Percentiles rank a stretch among this genome's conserved stretches.
phyloP scores from a whole-genome alignment of 768 basidiomycete genomes.

The Mycena leptocephala region DNA sequence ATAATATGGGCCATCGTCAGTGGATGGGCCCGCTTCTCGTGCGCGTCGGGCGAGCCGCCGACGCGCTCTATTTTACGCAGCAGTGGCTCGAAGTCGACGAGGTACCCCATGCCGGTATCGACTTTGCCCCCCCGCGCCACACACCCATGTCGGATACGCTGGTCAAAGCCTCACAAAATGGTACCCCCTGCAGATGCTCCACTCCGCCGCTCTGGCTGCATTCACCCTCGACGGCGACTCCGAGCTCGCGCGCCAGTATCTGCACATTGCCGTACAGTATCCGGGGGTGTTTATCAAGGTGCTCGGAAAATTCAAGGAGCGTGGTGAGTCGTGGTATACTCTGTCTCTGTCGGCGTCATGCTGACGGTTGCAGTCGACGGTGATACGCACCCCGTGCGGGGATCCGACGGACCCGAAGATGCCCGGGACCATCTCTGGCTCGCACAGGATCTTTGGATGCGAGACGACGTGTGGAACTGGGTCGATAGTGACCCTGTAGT shows the following conservation, averaged over 20 bases:
- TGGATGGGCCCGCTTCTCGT: constrained; percentile 58
- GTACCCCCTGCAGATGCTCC: constrained; percentile 40
- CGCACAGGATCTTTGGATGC: constrained; percentile 62
- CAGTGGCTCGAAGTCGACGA: constrained; percentile 40
- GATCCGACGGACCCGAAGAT: constrained; percentile 56
- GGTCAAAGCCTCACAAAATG: constrained; percentile 23
- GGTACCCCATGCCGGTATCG: constrained; percentile 44
- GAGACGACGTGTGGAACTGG: constrained; percentile 60
- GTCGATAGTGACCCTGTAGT: constrained; percentile 52
- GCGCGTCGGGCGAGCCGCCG: constrained; percentile 48
- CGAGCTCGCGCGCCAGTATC: constrained; percentile 55
- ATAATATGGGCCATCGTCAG: constrained; percentile 56
- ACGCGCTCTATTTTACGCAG: constrained; percentile 61
- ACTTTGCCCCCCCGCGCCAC: constrained; percentile 44
- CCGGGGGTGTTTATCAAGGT: constrained; percentile 57
- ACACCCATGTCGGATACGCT: constrained; percentile 37
- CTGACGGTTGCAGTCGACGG: constrained; percentile 42
- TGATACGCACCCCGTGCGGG: constrained; percentile 44
- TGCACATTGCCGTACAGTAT: constrained; percentile 54
- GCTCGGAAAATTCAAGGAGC: constrained; percentile 53
- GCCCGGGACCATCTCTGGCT: constrained; percentile 65
- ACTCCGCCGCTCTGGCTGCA: constrained; percentile 60
- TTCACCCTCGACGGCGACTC: constrained; percentile 61
- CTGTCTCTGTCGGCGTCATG: neutral
- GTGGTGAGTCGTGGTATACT: constrained; percentile 46